Percentiles rank a stretch among this genome's conserved stretches.
These are phyloP conservation scores for Baudoinia panamericana DNA, from an alignment of 495 filamentous ascomycete genomes.

Conservation along the genomic window DNA sequence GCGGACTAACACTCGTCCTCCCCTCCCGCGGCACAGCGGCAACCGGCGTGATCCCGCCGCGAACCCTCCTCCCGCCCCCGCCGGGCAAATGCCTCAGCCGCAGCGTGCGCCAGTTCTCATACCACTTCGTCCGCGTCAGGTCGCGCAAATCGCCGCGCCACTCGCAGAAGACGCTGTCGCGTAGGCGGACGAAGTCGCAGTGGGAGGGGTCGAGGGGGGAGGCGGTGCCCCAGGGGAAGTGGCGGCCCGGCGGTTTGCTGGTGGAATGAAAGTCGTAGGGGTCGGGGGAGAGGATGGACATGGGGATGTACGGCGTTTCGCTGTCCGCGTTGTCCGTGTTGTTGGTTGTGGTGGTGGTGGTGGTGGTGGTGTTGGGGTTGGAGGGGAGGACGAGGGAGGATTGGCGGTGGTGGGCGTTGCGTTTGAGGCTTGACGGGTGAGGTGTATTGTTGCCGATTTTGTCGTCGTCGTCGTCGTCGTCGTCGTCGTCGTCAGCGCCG, in stretches of 20 bases:
- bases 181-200: conserved; percentile 86
- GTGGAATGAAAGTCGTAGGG: conserved; percentile 48
- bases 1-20: conserved; percentile 7
- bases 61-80: neutral
- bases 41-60: conserved; percentile 16
- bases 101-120: conserved; percentile 86
- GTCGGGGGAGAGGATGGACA: conserved; percentile 91
- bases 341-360: conserved; percentile 10
- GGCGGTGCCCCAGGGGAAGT: conserved; percentile 93
- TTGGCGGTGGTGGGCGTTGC: conserved; percentile 10
- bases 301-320: conserved; percentile 48
- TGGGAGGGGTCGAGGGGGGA: conserved; percentile 81
- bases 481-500: conserved; percentile 39
- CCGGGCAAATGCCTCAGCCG: conserved; percentile 36
- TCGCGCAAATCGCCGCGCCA: conserved; percentile 87
- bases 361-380: conserved; percentile 13
- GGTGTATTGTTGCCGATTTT: conserved; percentile 31
- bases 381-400: conserved; percentile 14
- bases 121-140: conserved; percentile 85
- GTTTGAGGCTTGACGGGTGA: conserved; percentile 16
- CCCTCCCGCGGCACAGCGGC: conserved; percentile 17
- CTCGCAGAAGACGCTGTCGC: conserved; percentile 82
- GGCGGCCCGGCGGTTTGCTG: conserved; percentile 45
- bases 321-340: conserved; percentile 15
- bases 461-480: conserved; percentile 23